Evolutionary conservation across 805 yeast species (phyloP), one percentile per base, ranked within the genome.

Genomic region (Metschnikowia colocasiae): DNA sequence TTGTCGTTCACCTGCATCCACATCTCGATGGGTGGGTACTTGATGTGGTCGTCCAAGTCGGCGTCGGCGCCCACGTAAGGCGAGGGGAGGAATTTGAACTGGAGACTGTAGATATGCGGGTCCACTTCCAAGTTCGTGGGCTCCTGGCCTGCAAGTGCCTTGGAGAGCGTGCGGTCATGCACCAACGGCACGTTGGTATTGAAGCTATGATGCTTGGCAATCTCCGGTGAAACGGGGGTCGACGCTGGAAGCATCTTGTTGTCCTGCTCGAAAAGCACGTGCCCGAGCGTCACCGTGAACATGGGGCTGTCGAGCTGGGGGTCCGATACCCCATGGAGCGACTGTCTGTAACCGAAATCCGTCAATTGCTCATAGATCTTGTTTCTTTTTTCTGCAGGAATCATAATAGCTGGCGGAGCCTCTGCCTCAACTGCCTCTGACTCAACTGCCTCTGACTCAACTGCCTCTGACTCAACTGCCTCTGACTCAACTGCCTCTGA

Each of bases 1-100:
- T 67, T 65, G 16, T 64, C 66, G 46, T 61, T 67, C 40, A 77
- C 59, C 40, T 72, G 77, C 30, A 75, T 62, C 82, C 83, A 80
- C 39, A 81, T 64, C 55, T 81, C 85, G 6, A 81, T 61, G 1
- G 83, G 81, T 2, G 85, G 83, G 39, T 68, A 69, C 34, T 65
- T 57, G 42, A 63, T 56, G 45, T 63, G 59, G 6, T 57, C 55
- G 5, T 54, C 43, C 13, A 44, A 38, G 6, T 40, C 48, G 13
- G 46, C 29, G 12, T 42, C 36, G 10, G 15, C 10, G 12, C 49
- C 44, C 50, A 57, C 50, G 56, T 65, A 63, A 32, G 80, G 73
- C 5, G 74, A 64, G 1, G 82, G 82, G 7, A 70, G 56, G 44
- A 78, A 73, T 53, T 69, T 71, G 48, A 79, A 49, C 55, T 78